Evolutionary conservation across 2,329 filamentous ascomycete genomes (phyloP).

Genomic region (Fusarium coffeatum): DNA sequence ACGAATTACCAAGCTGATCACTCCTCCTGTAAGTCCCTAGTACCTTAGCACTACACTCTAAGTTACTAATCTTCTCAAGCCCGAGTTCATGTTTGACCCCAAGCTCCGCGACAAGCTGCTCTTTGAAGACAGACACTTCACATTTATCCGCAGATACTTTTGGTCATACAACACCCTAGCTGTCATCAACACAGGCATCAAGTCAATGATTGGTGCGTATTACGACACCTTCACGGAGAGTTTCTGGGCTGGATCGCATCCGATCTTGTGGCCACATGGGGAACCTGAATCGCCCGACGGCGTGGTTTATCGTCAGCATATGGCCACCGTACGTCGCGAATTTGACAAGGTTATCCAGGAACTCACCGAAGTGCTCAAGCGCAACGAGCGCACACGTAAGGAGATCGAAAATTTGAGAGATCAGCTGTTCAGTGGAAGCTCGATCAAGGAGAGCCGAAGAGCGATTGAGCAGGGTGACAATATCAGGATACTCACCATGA

Average conservation of each 20-base stretch:
- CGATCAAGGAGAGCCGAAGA: conserved; percentile 69
- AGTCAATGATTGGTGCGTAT: conserved; percentile 67
- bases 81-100: conserved; percentile 69
- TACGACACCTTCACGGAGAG: conserved; percentile 67
- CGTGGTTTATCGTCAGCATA: conserved; percentile 60
- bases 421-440: conserved; percentile 72
- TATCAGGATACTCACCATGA: conserved; percentile 69
- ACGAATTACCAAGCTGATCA: conserved; percentile 68
- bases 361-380: conserved; percentile 58
- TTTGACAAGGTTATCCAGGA: conserved; percentile 64
- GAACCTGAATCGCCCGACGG: conserved; percentile 59
- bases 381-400: conserved; percentile 65
- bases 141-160: conserved; percentile 71
- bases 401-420: conserved; percentile 69
- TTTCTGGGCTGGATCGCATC: conserved; percentile 68
- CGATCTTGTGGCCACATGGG: conserved; percentile 66
- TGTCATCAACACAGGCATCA: conserved; percentile 69
- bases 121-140: conserved; percentile 71
- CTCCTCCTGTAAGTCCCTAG: conserved; percentile 48
- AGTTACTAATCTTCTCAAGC: conserved; percentile 44
- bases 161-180: conserved; percentile 72
- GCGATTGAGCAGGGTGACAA: conserved; percentile 73
- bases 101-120: conserved; percentile 67
- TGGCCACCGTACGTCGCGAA: conserved; percentile 59
- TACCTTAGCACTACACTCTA: not conserved